A percentile compares a stretch with the other conserved stretches of the same genome.
Conservation (phyloP, 2,329 filamentous ascomycete genomes). For the Penicillium sp. region DNA sequence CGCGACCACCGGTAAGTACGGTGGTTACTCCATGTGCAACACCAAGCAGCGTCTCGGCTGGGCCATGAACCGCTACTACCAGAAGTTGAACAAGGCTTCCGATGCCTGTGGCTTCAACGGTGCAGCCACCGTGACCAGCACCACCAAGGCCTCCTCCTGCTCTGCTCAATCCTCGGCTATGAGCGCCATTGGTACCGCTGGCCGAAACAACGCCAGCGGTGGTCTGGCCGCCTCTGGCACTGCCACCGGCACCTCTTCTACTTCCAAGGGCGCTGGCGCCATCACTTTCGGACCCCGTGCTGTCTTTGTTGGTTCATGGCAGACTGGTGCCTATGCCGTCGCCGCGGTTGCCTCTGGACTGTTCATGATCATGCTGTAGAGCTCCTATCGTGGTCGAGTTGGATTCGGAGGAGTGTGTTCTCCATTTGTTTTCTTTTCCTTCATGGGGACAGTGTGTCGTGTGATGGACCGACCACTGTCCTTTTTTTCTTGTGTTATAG, state of each 20-base stretch:
- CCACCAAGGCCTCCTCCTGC: slow-evolving; percentile 16
- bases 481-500: too few relatives aligned
- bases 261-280: slow-evolving; percentile 31
- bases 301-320: slow-evolving; percentile 36
- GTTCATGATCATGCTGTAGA: slow-evolving; percentile 45
- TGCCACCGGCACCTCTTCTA: slow-evolving; percentile 15
- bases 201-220: slow-evolving; percentile 36
- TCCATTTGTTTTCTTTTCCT: too few relatives aligned
- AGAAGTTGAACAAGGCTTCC: slow-evolving; percentile 30
- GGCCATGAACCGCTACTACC: slow-evolving; percentile 44
- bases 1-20: slow-evolving; percentile 38
- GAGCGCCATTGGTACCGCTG: slow-evolving; percentile 28
- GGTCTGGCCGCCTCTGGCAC: slow-evolving; percentile 26
- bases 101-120: slow-evolving; percentile 44
- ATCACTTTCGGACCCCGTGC: slow-evolving; percentile 26
- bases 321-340: slow-evolving; percentile 41
- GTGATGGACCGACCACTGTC: too few relatives aligned
- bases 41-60: slow-evolving; percentile 42
- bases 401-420: too few relatives aligned
- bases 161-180: slow-evolving; percentile 11
- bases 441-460: too few relatives aligned
- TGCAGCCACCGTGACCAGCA: slow-evolving; percentile 33
- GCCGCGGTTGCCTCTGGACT: slow-evolving; percentile 40
- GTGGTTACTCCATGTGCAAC: slow-evolving; percentile 46
- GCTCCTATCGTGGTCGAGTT: not conserved